These are phyloP conservation scores for Curvularia sp. DNA, from an alignment of 2,329 filamentous ascomycete species.

Conservation along the genomic window DNA sequence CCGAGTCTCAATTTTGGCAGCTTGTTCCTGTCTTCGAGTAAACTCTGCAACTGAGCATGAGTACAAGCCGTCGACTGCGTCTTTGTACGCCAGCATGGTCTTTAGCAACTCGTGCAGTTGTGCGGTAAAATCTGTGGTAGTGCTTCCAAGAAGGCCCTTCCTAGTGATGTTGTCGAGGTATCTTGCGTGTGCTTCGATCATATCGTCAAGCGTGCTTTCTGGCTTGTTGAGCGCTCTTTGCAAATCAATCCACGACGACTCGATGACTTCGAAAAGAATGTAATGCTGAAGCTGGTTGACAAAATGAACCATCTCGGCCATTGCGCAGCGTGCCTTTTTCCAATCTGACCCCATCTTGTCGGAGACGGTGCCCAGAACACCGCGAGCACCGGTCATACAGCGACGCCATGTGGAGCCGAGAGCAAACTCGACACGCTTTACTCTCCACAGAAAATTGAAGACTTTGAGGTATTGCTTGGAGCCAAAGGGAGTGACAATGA, in stretches of 20 bases:
- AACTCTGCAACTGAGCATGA: constrained; percentile 95
- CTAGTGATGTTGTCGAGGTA: constrained; percentile 95
- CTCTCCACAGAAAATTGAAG: constrained; percentile 98
- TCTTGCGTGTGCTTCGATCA: constrained; percentile 87
- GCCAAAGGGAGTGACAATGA: constrained; percentile 95
- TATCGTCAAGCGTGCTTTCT: constrained; percentile 89
- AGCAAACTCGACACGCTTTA: constrained; percentile 96
- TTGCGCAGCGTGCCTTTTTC: constrained; percentile 85
- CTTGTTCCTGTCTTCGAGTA: constrained; percentile 84
- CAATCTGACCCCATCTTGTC: constrained; percentile 78
- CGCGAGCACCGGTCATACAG: constrained; percentile 91
- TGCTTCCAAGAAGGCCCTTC: constrained; percentile 87
- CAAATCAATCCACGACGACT: constrained; percentile 91
- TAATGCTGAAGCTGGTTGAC: constrained; percentile 98
- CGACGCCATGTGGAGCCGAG: constrained; percentile 90
- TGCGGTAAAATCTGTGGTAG: constrained; percentile 76
- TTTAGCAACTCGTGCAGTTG: constrained; percentile 93
- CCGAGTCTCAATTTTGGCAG: constrained; percentile 72
- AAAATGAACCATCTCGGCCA: constrained; percentile 99
- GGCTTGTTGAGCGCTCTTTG: constrained; percentile 83
- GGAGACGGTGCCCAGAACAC: constrained; percentile 82
- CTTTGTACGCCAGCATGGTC: constrained; percentile 91
- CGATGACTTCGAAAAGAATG: constrained; percentile 97
- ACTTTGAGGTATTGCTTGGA: constrained; percentile 97
- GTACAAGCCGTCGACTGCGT: constrained; percentile 92